A percentile compares a stretch with the other conserved stretches of the same genome.
Evolutionary conservation across 2,329 filamentous ascomycete genomes (phyloP).

Genomic region (Aspergillus sp.): DNA sequence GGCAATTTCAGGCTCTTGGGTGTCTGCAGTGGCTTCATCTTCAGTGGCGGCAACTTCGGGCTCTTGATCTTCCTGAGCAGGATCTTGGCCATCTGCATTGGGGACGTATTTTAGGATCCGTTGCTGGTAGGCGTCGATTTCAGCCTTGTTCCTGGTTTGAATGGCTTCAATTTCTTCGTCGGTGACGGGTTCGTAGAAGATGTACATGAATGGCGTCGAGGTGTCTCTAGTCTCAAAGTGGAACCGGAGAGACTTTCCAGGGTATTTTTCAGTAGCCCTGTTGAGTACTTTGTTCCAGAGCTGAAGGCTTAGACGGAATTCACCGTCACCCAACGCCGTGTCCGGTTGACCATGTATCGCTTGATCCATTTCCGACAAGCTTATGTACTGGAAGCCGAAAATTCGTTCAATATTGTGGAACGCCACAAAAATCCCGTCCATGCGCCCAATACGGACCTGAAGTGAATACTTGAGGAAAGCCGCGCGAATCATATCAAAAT

Average conservation of each 20-base stretch:
- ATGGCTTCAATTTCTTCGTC: constrained; percentile 70
- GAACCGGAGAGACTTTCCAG: constrained; percentile 71
- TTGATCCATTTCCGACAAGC: constrained; percentile 82
- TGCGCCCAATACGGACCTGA: constrained; percentile 93
- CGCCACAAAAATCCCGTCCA: constrained; percentile 98
- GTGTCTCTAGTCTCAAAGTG: constrained; percentile 75
- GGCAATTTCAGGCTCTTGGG: neutral
- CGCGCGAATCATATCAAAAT: constrained; percentile 92
- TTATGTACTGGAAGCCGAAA: constrained; percentile 96
- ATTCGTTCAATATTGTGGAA: constrained; percentile 94
- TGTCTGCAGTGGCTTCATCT: neutral
- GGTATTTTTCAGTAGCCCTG: constrained; percentile 71
- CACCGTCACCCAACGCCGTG: constrained; percentile 69
- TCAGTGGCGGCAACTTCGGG: neutral
- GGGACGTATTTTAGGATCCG: constrained; percentile 38
- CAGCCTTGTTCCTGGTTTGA: constrained; percentile 66
- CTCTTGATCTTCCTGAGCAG: neutral
- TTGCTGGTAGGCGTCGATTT: constrained; percentile 68
- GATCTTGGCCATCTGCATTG: constrained; percentile 13
- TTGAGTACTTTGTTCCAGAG: constrained; percentile 79
- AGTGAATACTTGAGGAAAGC: constrained; percentile 96
- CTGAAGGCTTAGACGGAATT: constrained; percentile 79
- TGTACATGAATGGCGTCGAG: constrained; percentile 70
- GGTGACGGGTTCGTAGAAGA: constrained; percentile 83
- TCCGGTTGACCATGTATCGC: constrained; percentile 78